Evolutionary conservation across 192 early-diverging fungal species (phyloP).

Genomic region (Bifiguratus adelaidae): DNA sequence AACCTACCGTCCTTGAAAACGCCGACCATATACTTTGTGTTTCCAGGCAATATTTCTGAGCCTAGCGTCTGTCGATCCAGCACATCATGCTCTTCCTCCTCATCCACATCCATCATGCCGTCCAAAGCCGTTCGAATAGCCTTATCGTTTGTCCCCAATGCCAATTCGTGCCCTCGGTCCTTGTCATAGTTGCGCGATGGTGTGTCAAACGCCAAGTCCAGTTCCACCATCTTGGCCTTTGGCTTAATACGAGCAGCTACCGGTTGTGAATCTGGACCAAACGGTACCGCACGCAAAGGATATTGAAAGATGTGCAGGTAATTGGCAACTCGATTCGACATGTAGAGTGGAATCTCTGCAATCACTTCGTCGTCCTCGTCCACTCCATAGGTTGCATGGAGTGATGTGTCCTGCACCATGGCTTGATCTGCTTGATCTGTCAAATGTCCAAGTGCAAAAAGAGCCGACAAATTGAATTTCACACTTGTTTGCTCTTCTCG

Average conservation of each 20-base stretch:
- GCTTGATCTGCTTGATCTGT: no score
- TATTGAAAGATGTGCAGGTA: conserved; percentile 78
- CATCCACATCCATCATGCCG: neutral
- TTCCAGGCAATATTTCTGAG: conserved; percentile 65
- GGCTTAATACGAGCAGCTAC: conserved; percentile 72
- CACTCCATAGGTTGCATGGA: neutral
- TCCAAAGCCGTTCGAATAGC: conserved; percentile 53
- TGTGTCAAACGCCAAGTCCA: conserved; percentile 77
- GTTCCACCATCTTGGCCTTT: conserved; percentile 67
- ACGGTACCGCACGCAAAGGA: conserved; percentile 50
- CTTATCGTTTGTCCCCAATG: conserved; percentile 62
- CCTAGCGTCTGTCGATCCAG: conserved; percentile 76
- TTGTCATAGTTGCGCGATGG: conserved; percentile 60
- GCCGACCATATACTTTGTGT: conserved; percentile 79
- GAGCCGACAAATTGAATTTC: no score
- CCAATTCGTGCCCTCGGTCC: conserved; percentile 68
- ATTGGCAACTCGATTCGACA: conserved; percentile 56
- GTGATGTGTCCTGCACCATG: no score
- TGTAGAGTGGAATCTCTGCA: conserved; percentile 70
- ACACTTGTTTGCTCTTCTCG: no score
- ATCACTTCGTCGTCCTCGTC: conserved; percentile 55
- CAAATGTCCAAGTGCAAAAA: no score
- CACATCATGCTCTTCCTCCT: conserved; percentile 29
- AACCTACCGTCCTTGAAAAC: conserved; percentile 55
- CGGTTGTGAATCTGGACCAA: conserved; percentile 30